Percentiles rank a stretch among this genome's conserved stretches.
phyloP scores from a whole-genome alignment of 768 basidiomycete species.

The Cystobasidiopsis lactophilus region DNA sequence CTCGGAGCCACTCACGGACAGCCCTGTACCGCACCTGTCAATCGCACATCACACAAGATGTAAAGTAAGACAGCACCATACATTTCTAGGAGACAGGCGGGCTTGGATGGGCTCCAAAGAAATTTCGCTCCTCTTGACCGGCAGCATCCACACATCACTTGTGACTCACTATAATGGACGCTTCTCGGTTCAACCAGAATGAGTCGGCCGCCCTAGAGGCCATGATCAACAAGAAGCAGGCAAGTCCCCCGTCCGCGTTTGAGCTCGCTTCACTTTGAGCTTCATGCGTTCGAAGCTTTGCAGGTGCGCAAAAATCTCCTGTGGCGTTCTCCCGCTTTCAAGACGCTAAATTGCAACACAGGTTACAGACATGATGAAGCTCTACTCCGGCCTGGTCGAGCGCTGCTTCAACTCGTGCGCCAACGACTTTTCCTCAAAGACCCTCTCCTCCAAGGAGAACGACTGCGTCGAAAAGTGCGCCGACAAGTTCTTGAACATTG shows the following conservation, averaged over 20 bases:
- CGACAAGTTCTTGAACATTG: constrained; percentile 57
- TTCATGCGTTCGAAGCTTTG: neutral
- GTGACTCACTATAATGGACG: constrained; percentile 14
- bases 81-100: no score
- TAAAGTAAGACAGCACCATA: no score
- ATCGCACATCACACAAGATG: no score
- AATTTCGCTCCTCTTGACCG: no score
- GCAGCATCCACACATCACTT: no score
- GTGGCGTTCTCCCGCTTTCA: neutral
- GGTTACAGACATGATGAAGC: constrained; percentile 96
- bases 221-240: constrained; percentile 93
- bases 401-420: constrained; percentile 87
- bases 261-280: neutral
- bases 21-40: no score
- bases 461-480: constrained; percentile 79
- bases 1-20: no score
- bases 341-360: constrained; percentile 23
- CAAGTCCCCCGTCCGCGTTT: constrained; percentile 21
- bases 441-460: constrained; percentile 82
- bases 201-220: constrained; percentile 94
- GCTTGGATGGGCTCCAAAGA: no score
- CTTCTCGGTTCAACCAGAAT: constrained; percentile 42
- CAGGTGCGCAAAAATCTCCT: neutral
- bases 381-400: constrained; percentile 86
- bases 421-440: constrained; percentile 91